phyloP scores from a whole-genome alignment of 2,329 filamentous ascomycete species.

The Monosporascus cannonballus region DNA sequence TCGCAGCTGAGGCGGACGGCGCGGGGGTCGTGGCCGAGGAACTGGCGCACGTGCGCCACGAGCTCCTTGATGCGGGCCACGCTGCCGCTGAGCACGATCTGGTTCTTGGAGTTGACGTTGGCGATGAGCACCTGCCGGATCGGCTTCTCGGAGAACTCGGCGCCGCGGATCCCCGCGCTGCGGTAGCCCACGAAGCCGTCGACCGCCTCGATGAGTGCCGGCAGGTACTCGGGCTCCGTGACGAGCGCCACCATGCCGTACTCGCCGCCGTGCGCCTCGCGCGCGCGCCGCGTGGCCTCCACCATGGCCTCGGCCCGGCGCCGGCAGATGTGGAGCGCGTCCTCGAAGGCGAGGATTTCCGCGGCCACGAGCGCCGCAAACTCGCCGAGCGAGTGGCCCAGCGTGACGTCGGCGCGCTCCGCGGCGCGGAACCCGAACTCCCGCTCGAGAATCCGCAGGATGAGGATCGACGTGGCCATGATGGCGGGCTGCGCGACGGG shows the following conservation, averaged over 20 bases:
- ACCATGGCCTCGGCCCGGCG: conserved; percentile 79
- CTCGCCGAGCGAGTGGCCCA: conserved; percentile 89
- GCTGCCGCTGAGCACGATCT: conserved; percentile 88
- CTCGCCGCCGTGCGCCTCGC: conserved; percentile 64
- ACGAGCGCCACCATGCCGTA: conserved; percentile 94
- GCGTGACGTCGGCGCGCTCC: conserved; percentile 70
- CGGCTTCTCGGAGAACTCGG: conserved; percentile 56
- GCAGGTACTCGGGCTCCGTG: conserved; percentile 74
- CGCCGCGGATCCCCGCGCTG: conserved; percentile 59
- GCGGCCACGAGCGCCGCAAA: conserved; percentile 86
- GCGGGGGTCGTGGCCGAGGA: conserved; percentile 84
- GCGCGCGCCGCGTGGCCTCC: conserved; percentile 62
- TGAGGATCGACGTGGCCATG: conserved; percentile 89
- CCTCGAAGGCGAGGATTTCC: conserved; percentile 70
- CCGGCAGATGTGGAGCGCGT: conserved; percentile 72
- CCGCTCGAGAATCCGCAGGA: conserved; percentile 77
- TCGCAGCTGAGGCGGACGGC: conserved; percentile 83
- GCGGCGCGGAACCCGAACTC: conserved; percentile 73
- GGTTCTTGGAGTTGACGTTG: conserved; percentile 93
- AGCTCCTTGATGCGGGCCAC: conserved; percentile 77
- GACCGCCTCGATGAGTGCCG: conserved; percentile 64
- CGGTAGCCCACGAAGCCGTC: conserved; percentile 71
- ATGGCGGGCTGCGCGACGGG: conserved; percentile 91
- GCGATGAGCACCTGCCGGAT: conserved; percentile 86
- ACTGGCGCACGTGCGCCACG: conserved; percentile 78